These are phyloP conservation scores for Didymella sp. DNA, from an alignment of 2,329 filamentous ascomycete genomes.

Conservation along the genomic window DNA sequence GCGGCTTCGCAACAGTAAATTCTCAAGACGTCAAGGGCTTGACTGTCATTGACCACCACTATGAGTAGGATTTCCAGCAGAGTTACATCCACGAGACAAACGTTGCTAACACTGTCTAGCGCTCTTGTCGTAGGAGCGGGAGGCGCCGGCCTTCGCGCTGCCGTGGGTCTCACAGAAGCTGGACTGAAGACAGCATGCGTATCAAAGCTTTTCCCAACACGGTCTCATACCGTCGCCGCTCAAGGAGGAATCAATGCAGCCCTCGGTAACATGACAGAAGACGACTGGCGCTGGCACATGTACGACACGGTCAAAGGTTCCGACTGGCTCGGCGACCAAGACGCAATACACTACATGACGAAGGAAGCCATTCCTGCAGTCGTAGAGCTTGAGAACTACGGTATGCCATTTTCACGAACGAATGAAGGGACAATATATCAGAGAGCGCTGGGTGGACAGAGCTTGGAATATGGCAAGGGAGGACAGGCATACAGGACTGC, in stretches of 20 bases:
- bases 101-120: constrained; percentile 26
- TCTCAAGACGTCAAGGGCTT: constrained; percentile 27
- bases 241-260: constrained; percentile 70
- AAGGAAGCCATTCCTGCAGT: constrained; percentile 62
- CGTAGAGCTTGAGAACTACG: constrained; percentile 63
- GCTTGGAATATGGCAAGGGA: constrained; percentile 56
- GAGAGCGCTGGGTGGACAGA: constrained; percentile 58
- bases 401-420: constrained; percentile 62
- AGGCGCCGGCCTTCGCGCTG: constrained; percentile 68
- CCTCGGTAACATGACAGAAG: constrained; percentile 62
- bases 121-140: constrained; percentile 61
- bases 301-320: constrained; percentile 66
- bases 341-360: constrained; percentile 67
- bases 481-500: constrained; percentile 59
- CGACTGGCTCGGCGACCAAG: constrained; percentile 67
- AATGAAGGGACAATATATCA: constrained; percentile 57
- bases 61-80: constrained; percentile 35
- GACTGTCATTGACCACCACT: constrained; percentile 45
- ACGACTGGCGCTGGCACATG: constrained; percentile 67
- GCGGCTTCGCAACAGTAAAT: constrained; percentile 29
- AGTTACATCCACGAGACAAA: background rate
- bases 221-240: constrained; percentile 71
- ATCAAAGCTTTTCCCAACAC: constrained; percentile 68
- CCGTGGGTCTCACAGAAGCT: constrained; percentile 68
- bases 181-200: constrained; percentile 71